These are phyloP conservation scores for Fusarium decemcellulare DNA, from an alignment of 2,329 filamentous ascomycete species.

Conservation along the genomic window DNA sequence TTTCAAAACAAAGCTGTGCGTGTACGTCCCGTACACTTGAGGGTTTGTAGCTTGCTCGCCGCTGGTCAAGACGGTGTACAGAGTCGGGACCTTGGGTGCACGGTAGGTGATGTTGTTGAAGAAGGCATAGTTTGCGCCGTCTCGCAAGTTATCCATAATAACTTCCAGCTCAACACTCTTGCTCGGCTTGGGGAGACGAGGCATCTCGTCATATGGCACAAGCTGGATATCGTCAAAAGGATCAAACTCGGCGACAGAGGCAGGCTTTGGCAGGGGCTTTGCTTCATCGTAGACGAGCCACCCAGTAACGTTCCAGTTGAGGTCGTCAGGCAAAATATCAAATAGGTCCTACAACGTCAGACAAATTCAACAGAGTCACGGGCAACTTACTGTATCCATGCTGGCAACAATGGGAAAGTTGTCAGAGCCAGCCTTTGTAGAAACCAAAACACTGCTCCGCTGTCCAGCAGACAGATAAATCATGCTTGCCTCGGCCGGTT, in stretches of 20 bases:
- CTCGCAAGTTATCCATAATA: slow-evolving; percentile 72
- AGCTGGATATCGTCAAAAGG: slow-evolving; percentile 82
- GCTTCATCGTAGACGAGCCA: slow-evolving; percentile 71
- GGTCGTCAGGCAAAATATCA: slow-evolving; percentile 73
- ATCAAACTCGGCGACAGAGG: slow-evolving; percentile 71
- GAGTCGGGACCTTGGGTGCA: slow-evolving; percentile 80
- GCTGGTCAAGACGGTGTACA: slow-evolving; percentile 81
- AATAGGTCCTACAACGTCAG: slow-evolving; percentile 69
- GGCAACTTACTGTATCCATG: slow-evolving; percentile 73
- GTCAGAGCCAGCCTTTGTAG: slow-evolving; percentile 70
- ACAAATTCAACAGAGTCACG: background rate
- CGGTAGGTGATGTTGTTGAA: slow-evolving; percentile 86
- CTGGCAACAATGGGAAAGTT: slow-evolving; percentile 79
- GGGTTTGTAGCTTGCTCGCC: slow-evolving; percentile 72
- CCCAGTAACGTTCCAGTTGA: slow-evolving; percentile 79
- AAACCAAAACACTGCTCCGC: slow-evolving; percentile 73
- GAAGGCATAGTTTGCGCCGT: slow-evolving; percentile 74
- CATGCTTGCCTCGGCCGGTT: slow-evolving; percentile 70
- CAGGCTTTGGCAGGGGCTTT: slow-evolving; percentile 64
- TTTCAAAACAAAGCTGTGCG: slow-evolving; percentile 77
- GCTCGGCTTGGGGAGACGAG: slow-evolving; percentile 73
- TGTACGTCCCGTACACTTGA: slow-evolving; percentile 75
- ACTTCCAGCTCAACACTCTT: slow-evolving; percentile 74
- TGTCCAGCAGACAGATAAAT: slow-evolving; percentile 79
- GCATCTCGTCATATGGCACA: slow-evolving; percentile 76